Evolutionary conservation across 2,329 filamentous ascomycete species (phyloP), one percentile per base, ranked within the genome.

Genomic region (Trematosphaeria pertusa): DNA sequence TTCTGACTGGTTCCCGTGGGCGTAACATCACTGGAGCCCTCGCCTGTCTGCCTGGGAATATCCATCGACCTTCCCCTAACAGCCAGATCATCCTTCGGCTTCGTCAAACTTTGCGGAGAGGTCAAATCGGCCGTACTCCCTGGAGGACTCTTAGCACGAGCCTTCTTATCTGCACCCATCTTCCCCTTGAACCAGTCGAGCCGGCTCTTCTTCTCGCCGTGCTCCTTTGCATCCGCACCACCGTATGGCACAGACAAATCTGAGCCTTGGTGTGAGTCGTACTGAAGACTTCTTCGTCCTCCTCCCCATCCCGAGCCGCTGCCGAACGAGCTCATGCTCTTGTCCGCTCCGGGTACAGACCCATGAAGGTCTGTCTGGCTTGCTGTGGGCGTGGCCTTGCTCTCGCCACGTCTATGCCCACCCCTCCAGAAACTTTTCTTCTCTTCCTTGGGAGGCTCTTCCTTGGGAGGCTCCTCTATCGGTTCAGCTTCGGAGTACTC

Each of bases 401-500:
- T 67, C 24, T 69, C 65, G 21, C 64, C 68, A 10, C 67, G 64
- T 37, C 60, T 64, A 9, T 78, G 86, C n/a, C n/a, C n/a, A 14
- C 90, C 87, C 41, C 91, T 79, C 76, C 91, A 90, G 76, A 87
- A 84, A 47, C 81, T 84, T 62, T 87, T 88, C 71, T 86, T 88
- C 11, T 83, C 26, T 69, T 71, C 59, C 33, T 61, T 67, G 48
- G 65, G 60, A 0, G 71, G 59, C 11, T 83, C 26, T 69, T 71
- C 59, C 33, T 61, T 67, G 48, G 65, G 60, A 0, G 71, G 59
- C 22, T 91, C 88, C 20, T 91, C 89, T 8, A 80, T 71, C 50
- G 88, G 85, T 52, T 96, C 91, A 21, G 86, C 67, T 64, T 96
- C 91, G 0, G 91, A 96, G 17, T 87, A 84, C 56, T 95, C 91